A percentile compares a stretch with the other conserved stretches of the same genome.
Evolutionary conservation across 805 yeast genomes (phyloP).

Genomic region (Kuraishia molischiana): DNA sequence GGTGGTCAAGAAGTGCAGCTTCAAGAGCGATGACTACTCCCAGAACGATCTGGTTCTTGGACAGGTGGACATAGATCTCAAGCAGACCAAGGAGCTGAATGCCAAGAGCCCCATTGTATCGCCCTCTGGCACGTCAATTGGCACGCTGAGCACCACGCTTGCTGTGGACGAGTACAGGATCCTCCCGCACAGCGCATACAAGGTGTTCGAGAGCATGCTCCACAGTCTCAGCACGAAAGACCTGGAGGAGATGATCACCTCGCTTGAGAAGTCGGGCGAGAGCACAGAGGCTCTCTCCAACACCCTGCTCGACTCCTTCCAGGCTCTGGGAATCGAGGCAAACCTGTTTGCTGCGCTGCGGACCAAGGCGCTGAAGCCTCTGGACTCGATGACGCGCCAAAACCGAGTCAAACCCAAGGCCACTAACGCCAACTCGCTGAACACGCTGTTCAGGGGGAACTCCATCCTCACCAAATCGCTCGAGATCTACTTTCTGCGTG

Average conservation of each 20-base stretch:
- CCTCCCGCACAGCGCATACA: constrained; percentile 50
- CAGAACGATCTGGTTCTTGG: constrained; percentile 37
- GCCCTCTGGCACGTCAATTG: constrained; percentile 29
- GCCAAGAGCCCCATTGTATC: not conserved
- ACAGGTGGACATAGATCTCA: constrained; percentile 24
- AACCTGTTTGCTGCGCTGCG: constrained; percentile 67
- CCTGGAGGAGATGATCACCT: constrained; percentile 37
- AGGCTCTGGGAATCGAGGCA: constrained; percentile 55
- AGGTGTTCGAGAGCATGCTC: constrained; percentile 53
- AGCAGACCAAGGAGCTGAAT: not conserved
- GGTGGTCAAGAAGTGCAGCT: constrained; percentile 25
- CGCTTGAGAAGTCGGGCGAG: constrained; percentile 14
- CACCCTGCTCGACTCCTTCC: constrained; percentile 65
- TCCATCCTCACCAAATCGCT: constrained; percentile 74
- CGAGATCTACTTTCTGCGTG: constrained; percentile 64
- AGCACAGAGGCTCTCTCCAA: constrained; percentile 45
- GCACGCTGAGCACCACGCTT: constrained; percentile 45
- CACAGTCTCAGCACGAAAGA: constrained; percentile 40
- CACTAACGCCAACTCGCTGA: constrained; percentile 35
- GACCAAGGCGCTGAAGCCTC: constrained; percentile 49
- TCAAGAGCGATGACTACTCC: constrained; percentile 14
- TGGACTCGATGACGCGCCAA: constrained; percentile 34
- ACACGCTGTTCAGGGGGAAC: constrained; percentile 74
- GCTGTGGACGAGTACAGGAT: constrained; percentile 43
- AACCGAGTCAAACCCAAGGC: constrained; percentile 20